phyloP scores from a whole-genome alignment of 345 rosid genomes.

The Eucalyptus marginata region DNA sequence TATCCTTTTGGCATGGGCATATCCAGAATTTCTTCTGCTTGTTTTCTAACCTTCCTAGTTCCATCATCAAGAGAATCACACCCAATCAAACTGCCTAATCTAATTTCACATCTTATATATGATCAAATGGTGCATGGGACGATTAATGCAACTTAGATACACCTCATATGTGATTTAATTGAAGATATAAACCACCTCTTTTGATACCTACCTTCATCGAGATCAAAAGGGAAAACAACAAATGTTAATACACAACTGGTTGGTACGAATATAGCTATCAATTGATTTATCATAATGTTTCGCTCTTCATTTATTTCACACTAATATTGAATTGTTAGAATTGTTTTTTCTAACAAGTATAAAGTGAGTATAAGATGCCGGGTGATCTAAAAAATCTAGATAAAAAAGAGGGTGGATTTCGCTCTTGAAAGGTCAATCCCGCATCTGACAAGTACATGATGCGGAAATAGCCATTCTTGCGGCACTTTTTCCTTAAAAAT shows the following conservation, averaged over 20 bases:
- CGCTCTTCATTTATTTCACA: no score
- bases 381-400: no score
- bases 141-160: neutral
- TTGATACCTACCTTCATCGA: neutral
- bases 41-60: neutral
- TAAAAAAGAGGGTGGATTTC: no score
- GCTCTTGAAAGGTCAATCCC: no score
- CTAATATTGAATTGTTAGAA: no score
- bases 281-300: no score
- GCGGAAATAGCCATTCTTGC: no score
- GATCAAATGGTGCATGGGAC: neutral
- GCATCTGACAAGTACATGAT: no score
- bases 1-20: neutral
- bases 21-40: neutral
- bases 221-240: neutral
- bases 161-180: neutral
- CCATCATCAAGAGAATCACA: neutral
- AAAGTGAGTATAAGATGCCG: no score
- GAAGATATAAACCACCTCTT: neutral
- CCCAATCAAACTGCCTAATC: neutral
- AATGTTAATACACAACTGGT: rapidly evolving
- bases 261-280: rapidly evolving
- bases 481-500: no score
- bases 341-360: no score
- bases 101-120: neutral